Percentiles rank a stretch among this genome's conserved stretches.
phyloP scores from a whole-genome alignment of 345 rosid species.

The Brassica juncea region DNA sequence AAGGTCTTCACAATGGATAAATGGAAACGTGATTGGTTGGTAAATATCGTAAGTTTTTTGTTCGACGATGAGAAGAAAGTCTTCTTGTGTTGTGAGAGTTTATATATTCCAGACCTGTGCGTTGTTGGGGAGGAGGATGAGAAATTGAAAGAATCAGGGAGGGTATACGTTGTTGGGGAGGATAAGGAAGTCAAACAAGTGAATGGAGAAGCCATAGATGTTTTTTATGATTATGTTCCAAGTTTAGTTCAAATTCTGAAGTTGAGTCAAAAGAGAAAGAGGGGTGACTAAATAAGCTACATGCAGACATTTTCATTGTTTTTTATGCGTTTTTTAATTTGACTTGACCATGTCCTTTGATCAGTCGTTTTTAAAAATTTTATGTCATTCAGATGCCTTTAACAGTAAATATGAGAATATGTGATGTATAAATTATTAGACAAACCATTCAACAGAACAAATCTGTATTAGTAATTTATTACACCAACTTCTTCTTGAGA shows the following conservation, averaged over 20 bases:
- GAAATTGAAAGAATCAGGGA: background rate
- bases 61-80: background rate
- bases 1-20: background rate
- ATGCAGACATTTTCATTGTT: background rate
- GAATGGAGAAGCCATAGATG: background rate
- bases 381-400: too few relatives aligned
- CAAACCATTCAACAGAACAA: too few relatives aligned
- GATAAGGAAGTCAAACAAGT: background rate
- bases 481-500: too few relatives aligned
- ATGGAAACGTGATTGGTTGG: background rate
- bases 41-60: background rate
- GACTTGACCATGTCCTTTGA: background rate
- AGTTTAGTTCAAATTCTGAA: background rate
- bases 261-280: background rate
- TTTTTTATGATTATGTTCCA: background rate
- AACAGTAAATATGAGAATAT: too few relatives aligned
- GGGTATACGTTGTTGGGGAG: background rate
- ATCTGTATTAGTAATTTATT: too few relatives aligned
- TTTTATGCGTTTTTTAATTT: background rate
- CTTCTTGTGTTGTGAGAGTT: background rate
- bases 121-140: too few relatives aligned
- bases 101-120: background rate
- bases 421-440: too few relatives aligned
- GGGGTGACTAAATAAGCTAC: background rate
- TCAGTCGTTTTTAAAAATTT: background rate